phyloP scores from a whole-genome alignment of 2,329 filamentous ascomycete genomes.

The Rutstroemia sydowiana region DNA sequence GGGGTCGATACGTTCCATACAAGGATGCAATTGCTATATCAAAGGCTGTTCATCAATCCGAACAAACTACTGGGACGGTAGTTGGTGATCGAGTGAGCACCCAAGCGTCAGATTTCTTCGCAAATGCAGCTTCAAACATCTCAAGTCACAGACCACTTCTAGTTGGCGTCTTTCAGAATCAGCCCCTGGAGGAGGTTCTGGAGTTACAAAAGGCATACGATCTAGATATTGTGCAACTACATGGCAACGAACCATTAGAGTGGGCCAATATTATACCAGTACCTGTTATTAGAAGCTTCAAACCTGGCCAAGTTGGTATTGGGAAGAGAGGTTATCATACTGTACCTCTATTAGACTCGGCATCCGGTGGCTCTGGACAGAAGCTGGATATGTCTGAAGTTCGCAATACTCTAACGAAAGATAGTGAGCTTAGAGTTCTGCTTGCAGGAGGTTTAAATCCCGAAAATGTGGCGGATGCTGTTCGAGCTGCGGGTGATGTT shows the following conservation, averaged over 20 bases:
- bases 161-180: conserved; percentile 91
- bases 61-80: conserved; percentile 19
- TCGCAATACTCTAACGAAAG: conserved; percentile 55
- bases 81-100: conserved; percentile 23
- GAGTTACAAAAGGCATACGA: conserved; percentile 67
- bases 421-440: conserved; percentile 65
- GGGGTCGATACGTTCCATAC: conserved; percentile 71
- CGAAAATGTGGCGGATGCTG: conserved; percentile 63
- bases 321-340: conserved; percentile 73
- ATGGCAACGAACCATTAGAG: conserved; percentile 86
- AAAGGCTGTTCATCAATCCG: conserved; percentile 55
- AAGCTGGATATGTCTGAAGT: conserved; percentile 66
- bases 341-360: conserved; percentile 79
- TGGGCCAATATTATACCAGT: conserved; percentile 88
- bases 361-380: conserved; percentile 73
- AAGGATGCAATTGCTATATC: conserved; percentile 79
- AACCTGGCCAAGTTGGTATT: conserved; percentile 56
- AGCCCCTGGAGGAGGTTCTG: conserved; percentile 75
- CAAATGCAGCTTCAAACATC: conserved; percentile 40
- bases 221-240: conserved; percentile 86
- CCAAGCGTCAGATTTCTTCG: conserved; percentile 63
- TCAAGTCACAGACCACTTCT: conserved; percentile 60
- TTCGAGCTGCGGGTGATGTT: conserved; percentile 55
- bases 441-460: conserved; percentile 80
- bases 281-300: conserved; percentile 82